Evolutionary conservation across 352 stramenopile genomes (phyloP), one percentile per base, ranked within the genome.

Genomic region (Globisporangium megalacanthum): DNA sequence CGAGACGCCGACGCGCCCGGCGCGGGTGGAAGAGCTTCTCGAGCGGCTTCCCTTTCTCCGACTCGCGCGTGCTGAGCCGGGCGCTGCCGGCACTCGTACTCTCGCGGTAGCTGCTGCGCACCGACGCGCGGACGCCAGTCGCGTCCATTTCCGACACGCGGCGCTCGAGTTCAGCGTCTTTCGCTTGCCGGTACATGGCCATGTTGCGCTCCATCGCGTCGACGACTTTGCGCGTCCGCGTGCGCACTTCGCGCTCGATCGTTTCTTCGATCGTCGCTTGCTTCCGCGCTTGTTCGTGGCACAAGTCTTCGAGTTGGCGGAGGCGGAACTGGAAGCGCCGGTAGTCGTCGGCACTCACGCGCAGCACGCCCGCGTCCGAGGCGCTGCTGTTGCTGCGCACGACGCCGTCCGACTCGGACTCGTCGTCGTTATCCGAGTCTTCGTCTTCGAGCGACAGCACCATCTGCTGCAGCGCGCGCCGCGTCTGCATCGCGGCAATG

Each of bases 181-280:
- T 92, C 9, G 77, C 82, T 62, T 91, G 82, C 62, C 87, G 89
- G 65, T 92, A 92, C 75, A 91, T 89, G 46, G 70, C 77, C 56
- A 94, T 86, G 65, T 91, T 88, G 66, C 88, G 86, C 60, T 94
- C 77, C 74, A 91, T 90, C 39, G 78, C 71, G 47, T 86, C 77
- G 0, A 89, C 62, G 11, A 89, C 74, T 48, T 88, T 85, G 22
- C 72, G 69, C 14, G 80, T 92, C 44, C 82, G 76, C 13, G 50
- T 36, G 52, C 78, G 63, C 49, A 94, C 84, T 53, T 94, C 79
- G 52, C 68, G 69, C 61, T 94, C 80, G 57, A 94, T 92, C 17
- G 78, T 88, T 17, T 80, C 69, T 41, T 94, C 84, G 65, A 92
- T 89, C 41, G 73, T 65, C 36, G 71, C 68, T 60, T 92, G 84